Evolutionary conservation across 768 basidiomycete genomes (phyloP).

Genomic region (Leccinum fibrillosum): DNA sequence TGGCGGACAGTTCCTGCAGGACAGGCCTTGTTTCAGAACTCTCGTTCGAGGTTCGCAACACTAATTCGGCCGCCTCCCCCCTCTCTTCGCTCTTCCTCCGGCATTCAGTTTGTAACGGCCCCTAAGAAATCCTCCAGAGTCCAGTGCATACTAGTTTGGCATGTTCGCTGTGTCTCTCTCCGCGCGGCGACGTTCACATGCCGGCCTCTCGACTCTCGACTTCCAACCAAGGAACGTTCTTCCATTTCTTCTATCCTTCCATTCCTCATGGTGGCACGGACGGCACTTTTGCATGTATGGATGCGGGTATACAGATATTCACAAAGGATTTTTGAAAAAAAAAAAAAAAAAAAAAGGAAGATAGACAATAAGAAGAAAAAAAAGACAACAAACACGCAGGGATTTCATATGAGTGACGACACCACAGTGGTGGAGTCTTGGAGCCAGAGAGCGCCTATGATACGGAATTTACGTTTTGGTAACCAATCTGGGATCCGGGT

Average conservation of each 20-base stretch:
- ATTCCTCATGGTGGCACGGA: conserved; percentile 7
- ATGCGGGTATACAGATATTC: background rate
- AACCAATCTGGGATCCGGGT: conserved; percentile 5
- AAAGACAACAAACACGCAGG: background rate
- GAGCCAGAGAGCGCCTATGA: background rate
- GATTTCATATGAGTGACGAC: background rate
- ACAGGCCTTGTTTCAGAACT: conserved; percentile 10
- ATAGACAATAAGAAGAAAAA: background rate
- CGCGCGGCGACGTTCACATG: background rate
- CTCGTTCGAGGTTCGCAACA: background rate
- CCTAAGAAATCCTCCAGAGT: background rate
- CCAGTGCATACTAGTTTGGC: background rate
- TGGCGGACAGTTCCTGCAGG: background rate
- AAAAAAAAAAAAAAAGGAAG: background rate
- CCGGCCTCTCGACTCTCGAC: conserved; percentile 3
- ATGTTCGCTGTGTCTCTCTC: background rate
- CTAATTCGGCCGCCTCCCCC: background rate
- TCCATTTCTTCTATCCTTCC: background rate
- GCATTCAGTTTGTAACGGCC: background rate
- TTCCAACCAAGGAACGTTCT: background rate
- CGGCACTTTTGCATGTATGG: background rate
- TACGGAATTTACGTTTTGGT: background rate
- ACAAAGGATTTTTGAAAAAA: background rate
- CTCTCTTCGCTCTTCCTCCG: background rate
- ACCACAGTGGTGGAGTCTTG: background rate